A percentile compares a stretch with the other conserved stretches of the same genome.
phyloP scores from a whole-genome alignment of 108 stramenopile species.

The Conticribra guillardii region DNA sequence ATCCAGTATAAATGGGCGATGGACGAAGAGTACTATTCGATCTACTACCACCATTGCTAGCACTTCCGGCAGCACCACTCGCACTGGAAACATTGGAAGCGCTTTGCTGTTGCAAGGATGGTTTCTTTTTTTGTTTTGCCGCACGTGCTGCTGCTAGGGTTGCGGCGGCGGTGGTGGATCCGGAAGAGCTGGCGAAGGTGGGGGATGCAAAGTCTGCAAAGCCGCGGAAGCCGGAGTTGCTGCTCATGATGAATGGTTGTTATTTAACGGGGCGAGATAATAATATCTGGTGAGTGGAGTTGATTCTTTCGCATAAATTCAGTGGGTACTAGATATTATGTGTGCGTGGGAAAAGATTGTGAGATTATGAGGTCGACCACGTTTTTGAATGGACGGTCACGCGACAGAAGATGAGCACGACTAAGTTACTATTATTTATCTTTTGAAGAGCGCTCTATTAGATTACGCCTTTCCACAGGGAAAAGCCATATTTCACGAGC shows the following conservation, averaged over 20 bases:
- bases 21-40: conserved; percentile 6
- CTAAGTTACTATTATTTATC: too few relatives aligned
- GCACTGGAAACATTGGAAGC: too few relatives aligned
- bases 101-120: too few relatives aligned
- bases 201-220: conserved; percentile 40
- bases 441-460: too few relatives aligned
- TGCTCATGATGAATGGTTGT: conserved; percentile 13
- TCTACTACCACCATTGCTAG: neutral
- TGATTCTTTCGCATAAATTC: too few relatives aligned
- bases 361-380: neutral
- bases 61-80: too few relatives aligned
- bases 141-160: conserved; percentile 26
- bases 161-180: conserved; percentile 44
- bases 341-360: neutral
- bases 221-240: conserved; percentile 22
- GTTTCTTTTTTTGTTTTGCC: conserved; percentile 1
- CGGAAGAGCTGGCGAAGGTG: conserved; percentile 7
- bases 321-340: too few relatives aligned
- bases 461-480: too few relatives aligned
- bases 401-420: too few relatives aligned
- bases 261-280: neutral
- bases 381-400: too few relatives aligned
- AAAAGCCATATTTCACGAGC: too few relatives aligned
- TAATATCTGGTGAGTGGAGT: too few relatives aligned
- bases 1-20: conserved; percentile 78